A percentile compares a stretch with the other conserved stretches of the same genome.
Evolutionary conservation across 345 rosid species (phyloP).

Genomic region (Zanthoxylum bungeanum): DNA sequence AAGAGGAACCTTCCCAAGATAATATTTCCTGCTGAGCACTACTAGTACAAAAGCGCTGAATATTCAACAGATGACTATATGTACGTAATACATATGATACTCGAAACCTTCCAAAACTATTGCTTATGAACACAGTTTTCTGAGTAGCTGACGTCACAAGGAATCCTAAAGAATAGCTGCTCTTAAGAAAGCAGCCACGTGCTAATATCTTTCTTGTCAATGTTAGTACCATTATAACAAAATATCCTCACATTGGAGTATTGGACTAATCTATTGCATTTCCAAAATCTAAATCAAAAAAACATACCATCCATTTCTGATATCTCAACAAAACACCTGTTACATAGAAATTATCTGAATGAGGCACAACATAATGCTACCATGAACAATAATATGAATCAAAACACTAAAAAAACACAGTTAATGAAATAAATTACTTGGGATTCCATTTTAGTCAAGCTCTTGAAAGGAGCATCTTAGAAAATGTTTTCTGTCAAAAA

Average conservation of each 20-base stretch:
- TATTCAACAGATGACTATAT: neutral
- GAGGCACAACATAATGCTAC: neutral
- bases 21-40: slow-evolving; percentile 18
- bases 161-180: neutral
- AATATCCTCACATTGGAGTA: neutral
- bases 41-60: neutral
- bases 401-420: neutral
- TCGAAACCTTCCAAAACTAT: neutral
- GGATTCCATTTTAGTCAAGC: neutral
- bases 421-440: no score
- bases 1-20: slow-evolving; percentile 50
- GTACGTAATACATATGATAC: neutral
- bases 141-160: neutral
- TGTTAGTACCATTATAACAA: neutral
- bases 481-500: neutral
- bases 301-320: neutral
- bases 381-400: neutral
- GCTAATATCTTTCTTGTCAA: neutral
- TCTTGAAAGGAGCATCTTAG: neutral
- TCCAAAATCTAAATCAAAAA: neutral
- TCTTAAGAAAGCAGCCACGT: neutral
- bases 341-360: neutral
- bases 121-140: neutral
- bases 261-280: neutral
- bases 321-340: neutral